A percentile compares a stretch with the other conserved stretches of the same genome.
These are phyloP conservation scores for Annulohypoxylon stygium DNA, from an alignment of 495 filamentous ascomycete genomes.

Conservation along the genomic window DNA sequence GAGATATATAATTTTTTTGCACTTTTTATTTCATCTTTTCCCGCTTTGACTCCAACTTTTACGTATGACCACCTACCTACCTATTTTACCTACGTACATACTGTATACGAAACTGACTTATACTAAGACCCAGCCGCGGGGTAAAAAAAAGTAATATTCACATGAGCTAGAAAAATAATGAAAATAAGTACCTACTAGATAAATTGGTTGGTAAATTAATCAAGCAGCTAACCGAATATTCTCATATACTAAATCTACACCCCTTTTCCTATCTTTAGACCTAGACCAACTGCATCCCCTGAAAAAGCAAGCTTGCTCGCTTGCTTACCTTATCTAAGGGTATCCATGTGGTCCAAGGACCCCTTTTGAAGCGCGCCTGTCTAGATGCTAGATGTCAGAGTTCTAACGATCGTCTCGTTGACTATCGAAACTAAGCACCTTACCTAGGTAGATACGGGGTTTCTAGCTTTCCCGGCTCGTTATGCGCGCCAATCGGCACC, in stretches of 20 bases:
- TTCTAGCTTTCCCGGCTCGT: conserved; percentile 1
- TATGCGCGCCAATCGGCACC: conserved; percentile 49
- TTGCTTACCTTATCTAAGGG: conserved; percentile 1
- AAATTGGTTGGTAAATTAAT: not conserved
- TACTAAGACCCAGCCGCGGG: not conserved
- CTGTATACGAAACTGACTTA: not conserved
- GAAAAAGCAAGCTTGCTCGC: not conserved
- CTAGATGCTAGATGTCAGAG: conserved; percentile 1
- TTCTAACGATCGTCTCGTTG: conserved; percentile 10
- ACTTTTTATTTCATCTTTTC: not conserved
- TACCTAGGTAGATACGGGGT: not conserved
- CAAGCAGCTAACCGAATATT: not conserved
- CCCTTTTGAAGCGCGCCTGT: conserved; percentile 4
- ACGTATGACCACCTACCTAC: not conserved
- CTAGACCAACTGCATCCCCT: not conserved
- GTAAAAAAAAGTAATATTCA: conserved; percentile 3
- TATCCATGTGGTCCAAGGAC: not conserved
- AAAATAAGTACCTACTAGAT: not conserved
- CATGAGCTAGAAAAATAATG: not conserved
- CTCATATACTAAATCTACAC: not conserved
- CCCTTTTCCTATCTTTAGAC: conserved; percentile 1
- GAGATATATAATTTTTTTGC: not conserved
- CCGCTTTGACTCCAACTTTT: not conserved
- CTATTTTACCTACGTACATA: not conserved
- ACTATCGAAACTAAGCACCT: not conserved